Evolutionary conservation across 2,329 filamentous ascomycete genomes (phyloP).

Genomic region (Clarireedia monteithiana): DNA sequence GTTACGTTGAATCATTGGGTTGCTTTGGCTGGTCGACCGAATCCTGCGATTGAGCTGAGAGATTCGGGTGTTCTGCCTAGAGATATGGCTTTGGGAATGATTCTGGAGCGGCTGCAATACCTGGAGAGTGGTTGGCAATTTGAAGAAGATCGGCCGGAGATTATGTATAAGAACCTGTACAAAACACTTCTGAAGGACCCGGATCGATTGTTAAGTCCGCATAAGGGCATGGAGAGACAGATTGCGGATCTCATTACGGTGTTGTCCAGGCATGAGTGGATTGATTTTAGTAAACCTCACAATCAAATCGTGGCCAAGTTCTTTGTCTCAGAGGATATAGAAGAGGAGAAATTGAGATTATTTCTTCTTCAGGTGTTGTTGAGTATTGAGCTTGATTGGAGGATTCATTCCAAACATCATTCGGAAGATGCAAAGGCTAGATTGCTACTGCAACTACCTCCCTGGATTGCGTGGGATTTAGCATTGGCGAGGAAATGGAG

Average conservation of each 20-base stretch:
- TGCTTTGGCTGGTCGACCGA: constrained; percentile 47
- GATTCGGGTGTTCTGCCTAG: constrained; percentile 52
- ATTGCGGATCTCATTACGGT: constrained; percentile 66
- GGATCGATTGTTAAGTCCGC: constrained; percentile 51
- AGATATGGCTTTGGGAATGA: constrained; percentile 48
- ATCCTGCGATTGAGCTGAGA: constrained; percentile 48
- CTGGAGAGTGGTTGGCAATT: constrained; percentile 45
- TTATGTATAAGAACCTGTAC: constrained; percentile 59
- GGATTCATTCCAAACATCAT: constrained; percentile 57
- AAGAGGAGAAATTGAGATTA: constrained; percentile 48
- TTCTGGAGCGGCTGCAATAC: constrained; percentile 52
- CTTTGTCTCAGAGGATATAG: constrained; percentile 36
- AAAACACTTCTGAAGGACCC: constrained; percentile 60
- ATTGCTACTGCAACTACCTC: constrained; percentile 56
- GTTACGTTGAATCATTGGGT: constrained; percentile 66
- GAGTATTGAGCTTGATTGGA: constrained; percentile 62
- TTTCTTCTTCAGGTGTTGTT: constrained; percentile 75
- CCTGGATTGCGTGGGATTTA: constrained; percentile 64
- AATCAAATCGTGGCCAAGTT: constrained; percentile 70
- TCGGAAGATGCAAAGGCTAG: constrained; percentile 56
- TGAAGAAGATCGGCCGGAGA: constrained; percentile 46
- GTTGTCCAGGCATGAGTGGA: constrained; percentile 62
- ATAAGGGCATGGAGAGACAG: constrained; percentile 59
- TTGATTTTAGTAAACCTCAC: constrained; percentile 60
- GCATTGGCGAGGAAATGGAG: constrained; percentile 68